A percentile compares a stretch with the other conserved stretches of the same genome.
phyloP scores from a whole-genome alignment of 495 filamentous ascomycete genomes.

The Letharia columbiana region DNA sequence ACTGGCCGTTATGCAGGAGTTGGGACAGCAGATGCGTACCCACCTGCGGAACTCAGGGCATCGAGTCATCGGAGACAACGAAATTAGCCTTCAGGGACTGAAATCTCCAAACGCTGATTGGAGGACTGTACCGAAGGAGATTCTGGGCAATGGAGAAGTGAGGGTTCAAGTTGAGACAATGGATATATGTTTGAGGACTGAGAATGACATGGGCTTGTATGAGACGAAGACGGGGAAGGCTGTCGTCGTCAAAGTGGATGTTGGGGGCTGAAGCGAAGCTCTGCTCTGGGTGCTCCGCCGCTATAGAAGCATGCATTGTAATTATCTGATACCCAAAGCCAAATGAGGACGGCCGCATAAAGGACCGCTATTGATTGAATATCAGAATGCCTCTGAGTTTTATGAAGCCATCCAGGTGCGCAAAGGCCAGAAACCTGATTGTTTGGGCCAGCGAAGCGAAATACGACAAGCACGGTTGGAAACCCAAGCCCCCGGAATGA shows the following conservation, averaged over 20 bases:
- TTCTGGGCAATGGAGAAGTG: slow-evolving; percentile 9
- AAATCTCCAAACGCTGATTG: background rate
- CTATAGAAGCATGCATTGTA: background rate
- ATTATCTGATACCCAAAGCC: background rate
- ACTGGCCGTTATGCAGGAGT: slow-evolving; percentile 22
- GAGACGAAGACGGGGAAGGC: slow-evolving; percentile 28
- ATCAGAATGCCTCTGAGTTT: background rate
- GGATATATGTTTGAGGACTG: slow-evolving; percentile 26
- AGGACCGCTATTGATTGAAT: background rate
- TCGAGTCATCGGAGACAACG: slow-evolving; percentile 9
- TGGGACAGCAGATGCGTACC: slow-evolving; percentile 19
- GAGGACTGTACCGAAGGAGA: background rate
- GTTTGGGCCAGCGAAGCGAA: background rate
- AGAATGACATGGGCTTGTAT: slow-evolving; percentile 31
- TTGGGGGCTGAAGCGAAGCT: slow-evolving; percentile 10
- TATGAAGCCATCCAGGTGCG: background rate
- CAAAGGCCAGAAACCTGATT: background rate
- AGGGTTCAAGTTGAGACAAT: slow-evolving; percentile 18
- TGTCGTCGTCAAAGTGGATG: slow-evolving; percentile 20
- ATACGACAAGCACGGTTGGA: background rate
- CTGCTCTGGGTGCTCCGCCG: background rate
- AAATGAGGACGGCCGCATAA: background rate
- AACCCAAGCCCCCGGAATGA: background rate
- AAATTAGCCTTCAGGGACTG: background rate
- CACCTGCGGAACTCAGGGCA: slow-evolving; percentile 19